Evolutionary conservation across 257 asterid genomes (phyloP).

Genomic region (Capsicum chinense): DNA sequence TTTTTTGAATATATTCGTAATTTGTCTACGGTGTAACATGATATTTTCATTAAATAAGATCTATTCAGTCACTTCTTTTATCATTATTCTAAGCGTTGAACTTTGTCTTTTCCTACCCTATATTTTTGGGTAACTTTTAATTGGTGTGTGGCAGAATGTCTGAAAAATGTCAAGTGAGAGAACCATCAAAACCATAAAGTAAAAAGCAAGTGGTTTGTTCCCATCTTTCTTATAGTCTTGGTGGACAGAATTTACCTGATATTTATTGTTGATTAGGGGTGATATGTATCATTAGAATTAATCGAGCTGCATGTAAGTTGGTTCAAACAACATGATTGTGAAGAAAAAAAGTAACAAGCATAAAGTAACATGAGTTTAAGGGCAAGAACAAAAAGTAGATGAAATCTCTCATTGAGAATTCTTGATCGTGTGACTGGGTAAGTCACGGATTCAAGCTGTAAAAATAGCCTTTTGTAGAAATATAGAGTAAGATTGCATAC

Average conservation of each 20-base stretch:
- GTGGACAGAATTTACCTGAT: not conserved
- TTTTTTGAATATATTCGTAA: not conserved
- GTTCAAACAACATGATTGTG: too few species aligned
- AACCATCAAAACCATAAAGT: not conserved
- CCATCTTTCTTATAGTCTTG: not conserved
- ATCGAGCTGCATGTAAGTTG: too few species aligned
- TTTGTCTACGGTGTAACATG: not conserved
- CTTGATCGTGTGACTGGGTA: too few species aligned
- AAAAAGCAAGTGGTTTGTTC: not conserved
- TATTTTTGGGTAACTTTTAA: not conserved
- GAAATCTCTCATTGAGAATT: too few species aligned
- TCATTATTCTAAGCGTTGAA: not conserved
- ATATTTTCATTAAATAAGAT: constrained; percentile 23
- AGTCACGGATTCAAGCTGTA: too few species aligned
- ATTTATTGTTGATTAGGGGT: not conserved
- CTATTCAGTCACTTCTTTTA: constrained; percentile 19
- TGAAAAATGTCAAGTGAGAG: not conserved
- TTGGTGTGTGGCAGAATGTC: not conserved
- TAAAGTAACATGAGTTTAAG: too few species aligned
- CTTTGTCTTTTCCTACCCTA: not conserved
- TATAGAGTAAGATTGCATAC: too few species aligned
- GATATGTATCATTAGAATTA: not conserved
- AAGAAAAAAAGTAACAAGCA: too few species aligned
- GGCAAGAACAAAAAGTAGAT: too few species aligned
- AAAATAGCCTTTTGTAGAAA: too few species aligned